Evolutionary conservation across 495 filamentous ascomycete genomes (phyloP), one percentile per base, ranked within the genome.

Genomic region (Aspergillus cristatus): DNA sequence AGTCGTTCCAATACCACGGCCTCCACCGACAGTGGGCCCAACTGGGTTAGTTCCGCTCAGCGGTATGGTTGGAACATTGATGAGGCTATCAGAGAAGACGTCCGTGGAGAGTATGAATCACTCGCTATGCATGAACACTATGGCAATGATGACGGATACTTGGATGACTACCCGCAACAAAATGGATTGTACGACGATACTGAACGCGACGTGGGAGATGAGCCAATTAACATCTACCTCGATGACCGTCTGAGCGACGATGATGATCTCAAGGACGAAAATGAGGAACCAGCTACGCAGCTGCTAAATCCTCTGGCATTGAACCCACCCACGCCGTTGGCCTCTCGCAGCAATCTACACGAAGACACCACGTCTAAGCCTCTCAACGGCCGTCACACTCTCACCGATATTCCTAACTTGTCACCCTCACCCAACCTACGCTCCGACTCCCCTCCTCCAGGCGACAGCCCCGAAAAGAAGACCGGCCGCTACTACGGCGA

Each of bases 291-390:
- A 18, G 37, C 45, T 14, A 43, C 37, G 4, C 50, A 63, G 22
- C 60, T 46, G 1, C 62, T 72, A 42, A 69, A 72, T 42, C 72
- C 72, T 0, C 47, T 76, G 14, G 60, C 61, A 43, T 58, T 74
- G 44, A 74, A 75, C 37, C 72, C 72, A 11, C 72, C 72, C 11
- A 72, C 71, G 0, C 70, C 72, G 1, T 65, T 63, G 18, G 63
- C 64, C 10, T 38, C 45, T 28, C 32, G 50, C 6, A 40, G 34
- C 3, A 40, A 56, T 4, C 45, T 32, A 18, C 35, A 47, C 8
- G 53, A 54, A 37, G 35, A 55, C 14, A 43, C 55, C 8, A 50
- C 52, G 18, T 46, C 53, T 5, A 35, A 46, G 1, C 40, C 36
- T 13, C 15, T 32, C 24, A 42, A 47, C 20, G 41, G 51, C 20